phyloP scores from a whole-genome alignment of 805 yeast genomes.

The Cyberlindnera xylosilytica region DNA sequence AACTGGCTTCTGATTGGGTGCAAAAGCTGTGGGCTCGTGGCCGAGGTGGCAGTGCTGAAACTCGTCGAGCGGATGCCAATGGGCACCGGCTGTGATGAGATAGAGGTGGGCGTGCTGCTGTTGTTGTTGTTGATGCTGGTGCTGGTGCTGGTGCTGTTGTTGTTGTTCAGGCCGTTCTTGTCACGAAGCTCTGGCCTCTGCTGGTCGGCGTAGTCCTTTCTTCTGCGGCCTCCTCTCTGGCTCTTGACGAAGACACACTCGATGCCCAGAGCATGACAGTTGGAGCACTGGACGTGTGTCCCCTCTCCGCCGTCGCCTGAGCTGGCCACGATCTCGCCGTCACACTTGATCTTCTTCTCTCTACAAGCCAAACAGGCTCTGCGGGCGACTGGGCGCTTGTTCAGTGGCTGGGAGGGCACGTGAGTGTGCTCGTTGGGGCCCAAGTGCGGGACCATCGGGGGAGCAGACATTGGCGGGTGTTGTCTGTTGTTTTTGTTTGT shows the following conservation, averaged over 20 bases:
- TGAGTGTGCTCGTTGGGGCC: no score
- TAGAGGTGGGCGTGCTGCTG: no score
- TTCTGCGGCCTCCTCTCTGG: slow-evolving; percentile 55
- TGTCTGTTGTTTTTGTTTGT: no score
- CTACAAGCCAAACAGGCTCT: slow-evolving; percentile 62
- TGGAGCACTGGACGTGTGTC: slow-evolving; percentile 39
- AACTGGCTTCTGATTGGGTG: slow-evolving; percentile 3
- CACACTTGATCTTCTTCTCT: slow-evolving; percentile 63
- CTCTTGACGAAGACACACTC: slow-evolving; percentile 57
- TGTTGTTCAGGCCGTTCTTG: no score
- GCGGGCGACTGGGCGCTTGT: slow-evolving; percentile 1
- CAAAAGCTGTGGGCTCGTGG: slow-evolving; percentile 6
- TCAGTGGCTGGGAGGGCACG: not conserved
- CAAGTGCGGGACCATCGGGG: no score
- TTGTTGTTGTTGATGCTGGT: no score
- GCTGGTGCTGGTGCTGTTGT: not conserved
- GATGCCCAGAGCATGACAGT: slow-evolving; percentile 42
- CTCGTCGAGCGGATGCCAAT: not conserved
- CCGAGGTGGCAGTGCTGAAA: not conserved
- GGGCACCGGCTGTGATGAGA: not conserved
- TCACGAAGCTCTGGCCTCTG: no score
- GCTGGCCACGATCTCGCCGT: slow-evolving; percentile 45
- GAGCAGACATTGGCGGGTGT: no score
- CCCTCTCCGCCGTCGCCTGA: slow-evolving; percentile 28
- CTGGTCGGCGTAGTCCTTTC: slow-evolving; percentile 16